These are phyloP conservation scores for Epichloe hybrida DNA, from an alignment of 2,329 filamentous ascomycete genomes.

Conservation along the genomic window DNA sequence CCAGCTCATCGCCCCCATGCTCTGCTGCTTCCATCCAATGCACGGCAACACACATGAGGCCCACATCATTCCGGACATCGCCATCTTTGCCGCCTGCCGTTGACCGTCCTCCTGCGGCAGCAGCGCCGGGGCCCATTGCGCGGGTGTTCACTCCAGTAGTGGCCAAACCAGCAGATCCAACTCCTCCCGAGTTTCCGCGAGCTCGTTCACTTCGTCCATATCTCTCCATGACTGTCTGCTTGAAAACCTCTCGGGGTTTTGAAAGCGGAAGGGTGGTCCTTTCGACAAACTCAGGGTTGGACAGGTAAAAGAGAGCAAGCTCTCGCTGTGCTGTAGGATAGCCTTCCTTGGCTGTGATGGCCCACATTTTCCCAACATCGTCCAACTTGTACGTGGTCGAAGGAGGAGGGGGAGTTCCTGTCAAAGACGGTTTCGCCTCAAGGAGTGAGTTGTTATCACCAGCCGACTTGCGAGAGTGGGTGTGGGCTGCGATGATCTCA, in stretches of 20 bases:
- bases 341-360: conserved; percentile 87
- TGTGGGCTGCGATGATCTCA: conserved; percentile 45
- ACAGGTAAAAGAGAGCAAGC: conserved; percentile 84
- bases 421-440: conserved; percentile 20
- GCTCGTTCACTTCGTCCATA: conserved; percentile 31
- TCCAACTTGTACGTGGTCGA: conserved; percentile 55
- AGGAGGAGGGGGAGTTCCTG: conserved; percentile 32
- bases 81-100: conserved; percentile 23
- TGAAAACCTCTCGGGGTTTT: conserved; percentile 79
- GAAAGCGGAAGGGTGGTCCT: conserved; percentile 73
- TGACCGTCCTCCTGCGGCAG: conserved; percentile 10
- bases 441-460: conserved; percentile 17
- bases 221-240: conserved; percentile 68
- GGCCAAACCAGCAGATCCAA: conserved; percentile 12
- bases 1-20: conserved; percentile 73
- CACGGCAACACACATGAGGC: conserved; percentile 83
- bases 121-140: conserved; percentile 11
- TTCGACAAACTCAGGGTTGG: conserved; percentile 72
- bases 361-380: conserved; percentile 80
- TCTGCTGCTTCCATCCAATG: conserved; percentile 95
- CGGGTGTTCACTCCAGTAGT: conserved; percentile 12
- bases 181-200: conserved; percentile 11
- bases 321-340: conserved; percentile 75
- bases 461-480: conserved; percentile 41
- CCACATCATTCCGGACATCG: conserved; percentile 59